A percentile compares a stretch with the other conserved stretches of the same genome.
These are phyloP conservation scores for Acacia acuminata DNA, from an alignment of 306 rosid genomes.

Conservation along the genomic window DNA sequence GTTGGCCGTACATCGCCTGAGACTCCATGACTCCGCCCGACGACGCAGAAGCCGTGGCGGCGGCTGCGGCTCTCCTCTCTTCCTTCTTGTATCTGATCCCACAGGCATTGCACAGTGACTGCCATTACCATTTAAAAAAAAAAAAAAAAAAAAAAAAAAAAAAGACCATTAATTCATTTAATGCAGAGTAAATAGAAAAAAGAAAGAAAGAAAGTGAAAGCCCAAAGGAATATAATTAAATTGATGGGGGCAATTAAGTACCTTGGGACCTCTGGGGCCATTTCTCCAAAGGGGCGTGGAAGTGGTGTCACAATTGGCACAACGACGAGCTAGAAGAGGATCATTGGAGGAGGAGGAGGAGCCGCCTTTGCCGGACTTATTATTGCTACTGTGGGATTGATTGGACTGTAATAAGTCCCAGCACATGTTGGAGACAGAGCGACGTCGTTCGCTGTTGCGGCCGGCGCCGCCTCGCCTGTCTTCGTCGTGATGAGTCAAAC, in stretches of 20 bases:
- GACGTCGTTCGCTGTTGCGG: constrained; percentile 36
- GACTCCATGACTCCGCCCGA: constrained; percentile 46
- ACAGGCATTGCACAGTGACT: constrained; percentile 99
- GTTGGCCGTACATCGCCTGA: constrained; percentile 46
- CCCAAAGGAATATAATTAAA: neutral
- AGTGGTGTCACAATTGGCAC: constrained; percentile 97
- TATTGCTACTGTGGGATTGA: constrained; percentile 31
- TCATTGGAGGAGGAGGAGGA: constrained; percentile 38
- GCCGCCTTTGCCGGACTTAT: constrained; percentile 19
- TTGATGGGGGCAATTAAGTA: neutral
- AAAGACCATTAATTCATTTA: neutral
- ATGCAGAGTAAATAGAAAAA: neutral
- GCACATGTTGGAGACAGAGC: constrained; percentile 39
- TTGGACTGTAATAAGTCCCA: constrained; percentile 80
- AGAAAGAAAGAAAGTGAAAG: neutral
- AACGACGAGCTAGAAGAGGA: constrained; percentile 87
- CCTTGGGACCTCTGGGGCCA: constrained; percentile 99
- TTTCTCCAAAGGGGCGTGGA: constrained; percentile 98
- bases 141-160: neutral
- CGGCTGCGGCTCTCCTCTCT: constrained; percentile 74
- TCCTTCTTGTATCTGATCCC: constrained; percentile 97
- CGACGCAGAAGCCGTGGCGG: constrained; percentile 44
- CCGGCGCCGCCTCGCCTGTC: constrained; percentile 44
- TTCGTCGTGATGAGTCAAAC: constrained; percentile 47
- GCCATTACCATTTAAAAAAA: constrained; percentile 10